Conservation (phyloP, 371 early-diverging fungal genomes). For the Apophysomyces trapeziformis region DNA sequence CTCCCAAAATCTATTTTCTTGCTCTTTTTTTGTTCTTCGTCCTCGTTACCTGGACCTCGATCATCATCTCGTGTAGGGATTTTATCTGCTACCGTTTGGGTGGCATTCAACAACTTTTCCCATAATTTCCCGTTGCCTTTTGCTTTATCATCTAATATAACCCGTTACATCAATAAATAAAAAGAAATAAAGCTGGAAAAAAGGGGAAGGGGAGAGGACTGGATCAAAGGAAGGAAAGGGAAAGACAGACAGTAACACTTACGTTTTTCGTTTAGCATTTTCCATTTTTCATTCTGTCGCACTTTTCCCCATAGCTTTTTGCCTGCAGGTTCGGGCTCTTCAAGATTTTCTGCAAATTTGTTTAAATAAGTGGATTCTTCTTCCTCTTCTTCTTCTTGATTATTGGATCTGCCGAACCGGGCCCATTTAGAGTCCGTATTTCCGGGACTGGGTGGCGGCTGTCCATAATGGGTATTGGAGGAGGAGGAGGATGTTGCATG, state of each 20-base stretch:
- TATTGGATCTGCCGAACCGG: constrained; percentile 18
- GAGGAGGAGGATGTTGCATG: constrained; percentile 23
- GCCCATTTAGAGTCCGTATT: constrained; percentile 21
- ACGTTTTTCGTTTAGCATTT: constrained; percentile 46
- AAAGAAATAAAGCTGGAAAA: too few species aligned
- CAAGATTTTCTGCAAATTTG: constrained; percentile 47
- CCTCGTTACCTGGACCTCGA: constrained; percentile 23
- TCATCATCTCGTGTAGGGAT: constrained; percentile 40
- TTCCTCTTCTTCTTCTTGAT: constrained; percentile 17
- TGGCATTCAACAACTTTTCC: constrained; percentile 60
- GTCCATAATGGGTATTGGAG: constrained; percentile 13
- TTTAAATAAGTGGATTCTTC: constrained; percentile 50
- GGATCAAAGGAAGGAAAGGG: too few species aligned
- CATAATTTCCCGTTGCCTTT: constrained; percentile 52
- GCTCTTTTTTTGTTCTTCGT: background rate
- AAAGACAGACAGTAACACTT: constrained; percentile 4
- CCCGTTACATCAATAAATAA: too few species aligned
- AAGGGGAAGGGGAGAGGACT: too few species aligned
- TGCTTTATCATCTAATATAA: constrained; percentile 34
- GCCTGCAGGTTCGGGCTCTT: constrained; percentile 28
- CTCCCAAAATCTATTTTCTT: background rate
- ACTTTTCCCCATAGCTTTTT: constrained; percentile 55
- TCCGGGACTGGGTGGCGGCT: constrained; percentile 14
- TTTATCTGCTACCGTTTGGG: constrained; percentile 59
- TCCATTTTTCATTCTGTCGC: constrained; percentile 55